Conservation (phyloP, 2,329 filamentous ascomycete genomes). For the Fusarium incarnatum region DNA sequence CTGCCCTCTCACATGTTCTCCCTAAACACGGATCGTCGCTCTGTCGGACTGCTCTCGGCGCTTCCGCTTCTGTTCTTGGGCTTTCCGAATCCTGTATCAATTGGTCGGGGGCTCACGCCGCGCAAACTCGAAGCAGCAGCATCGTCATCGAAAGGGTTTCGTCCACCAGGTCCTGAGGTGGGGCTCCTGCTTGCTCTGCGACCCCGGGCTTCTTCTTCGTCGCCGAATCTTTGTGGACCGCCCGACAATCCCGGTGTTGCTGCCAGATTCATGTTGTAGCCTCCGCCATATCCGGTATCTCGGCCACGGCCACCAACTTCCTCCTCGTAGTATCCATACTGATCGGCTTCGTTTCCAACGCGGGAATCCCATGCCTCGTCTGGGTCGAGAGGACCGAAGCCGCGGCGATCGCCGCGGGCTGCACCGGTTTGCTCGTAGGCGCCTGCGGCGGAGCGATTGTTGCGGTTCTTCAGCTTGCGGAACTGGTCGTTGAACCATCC, state of each 20-base stretch:
- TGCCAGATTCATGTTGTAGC: slow-evolving; percentile 64
- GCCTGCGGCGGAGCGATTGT: slow-evolving; percentile 73
- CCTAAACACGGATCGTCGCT: slow-evolving; percentile 75
- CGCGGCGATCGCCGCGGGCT: slow-evolving; percentile 61
- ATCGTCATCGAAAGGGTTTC: slow-evolving; percentile 79
- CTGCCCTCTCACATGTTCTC: slow-evolving; percentile 68
- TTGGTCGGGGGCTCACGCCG: slow-evolving; percentile 82
- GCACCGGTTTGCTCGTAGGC: slow-evolving; percentile 74
- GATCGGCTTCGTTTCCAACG: slow-evolving; percentile 78
- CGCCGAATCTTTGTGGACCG: slow-evolving; percentile 27
- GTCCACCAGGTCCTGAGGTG: slow-evolving; percentile 47
- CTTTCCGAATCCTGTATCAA: slow-evolving; percentile 60
- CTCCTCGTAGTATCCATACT: slow-evolving; percentile 80
- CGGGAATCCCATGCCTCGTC: slow-evolving; percentile 89
- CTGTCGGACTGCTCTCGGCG: slow-evolving; percentile 68
- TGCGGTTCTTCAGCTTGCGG: slow-evolving; percentile 71
- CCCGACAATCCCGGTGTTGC: slow-evolving; percentile 49
- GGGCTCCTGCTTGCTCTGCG: slow-evolving; percentile 59
- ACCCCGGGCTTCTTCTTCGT: slow-evolving; percentile 54
- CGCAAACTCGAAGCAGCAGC: slow-evolving; percentile 73
- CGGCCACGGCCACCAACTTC: slow-evolving; percentile 49
- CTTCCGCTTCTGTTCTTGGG: slow-evolving; percentile 49
- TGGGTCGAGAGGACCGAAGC: slow-evolving; percentile 78
- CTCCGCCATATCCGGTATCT: slow-evolving; percentile 51
- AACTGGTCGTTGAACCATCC: slow-evolving; percentile 80